Evolutionary conservation across 2,329 filamentous ascomycete species (phyloP), one percentile per base, ranked within the genome.

Genomic region (Xylariales sp.): DNA sequence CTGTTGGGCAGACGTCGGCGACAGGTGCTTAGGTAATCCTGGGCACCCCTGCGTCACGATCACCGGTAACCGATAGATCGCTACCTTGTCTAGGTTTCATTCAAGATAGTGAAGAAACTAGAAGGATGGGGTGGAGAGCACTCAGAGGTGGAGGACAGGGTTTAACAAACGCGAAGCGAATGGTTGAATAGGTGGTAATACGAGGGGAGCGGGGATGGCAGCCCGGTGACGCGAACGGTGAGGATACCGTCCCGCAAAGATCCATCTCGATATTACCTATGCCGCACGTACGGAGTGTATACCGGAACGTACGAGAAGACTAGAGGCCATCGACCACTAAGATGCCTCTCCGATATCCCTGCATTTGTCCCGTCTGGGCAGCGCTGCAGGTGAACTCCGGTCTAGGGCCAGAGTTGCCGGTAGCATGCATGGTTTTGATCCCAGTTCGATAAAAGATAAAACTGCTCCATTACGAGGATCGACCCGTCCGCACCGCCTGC

Each of bases 251-350:
- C n/a, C 9, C 50, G n/a, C 32, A 53, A 39, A 39, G n/a, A 23
- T 48, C n/a, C 16, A 10, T 18, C 32, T 3, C 32, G 18, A 23
- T n/a, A 23, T 23, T 23, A 54, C 53, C 36, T 16, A 41, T 16
- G 8, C 14, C 18, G 18, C 10, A 54, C 12, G 32, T 39, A 41
- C 39, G 39, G 39, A 41, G 9, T 41, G 39, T 41, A 41, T 41
- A 41, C 39, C 39, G 39, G 39, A 41, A 10, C 14, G 5, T 12
- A 14, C 39, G 14, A 41, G 39, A 5, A 34, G 39, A 41, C 39
- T 41, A 54, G 54, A 32, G 54, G 45, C 23, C 9, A n/a, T 34
- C 14, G 16, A 28, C 54, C 54, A 56, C 54, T 56, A 6, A 62
- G 39, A 6, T 46, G 28, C 28, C 16, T n/a, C 54, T 18, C 59